A percentile compares a stretch with the other conserved stretches of the same genome.
phyloP scores from a whole-genome alignment of 108 stramenopile species.

The Skeletonema potamos region DNA sequence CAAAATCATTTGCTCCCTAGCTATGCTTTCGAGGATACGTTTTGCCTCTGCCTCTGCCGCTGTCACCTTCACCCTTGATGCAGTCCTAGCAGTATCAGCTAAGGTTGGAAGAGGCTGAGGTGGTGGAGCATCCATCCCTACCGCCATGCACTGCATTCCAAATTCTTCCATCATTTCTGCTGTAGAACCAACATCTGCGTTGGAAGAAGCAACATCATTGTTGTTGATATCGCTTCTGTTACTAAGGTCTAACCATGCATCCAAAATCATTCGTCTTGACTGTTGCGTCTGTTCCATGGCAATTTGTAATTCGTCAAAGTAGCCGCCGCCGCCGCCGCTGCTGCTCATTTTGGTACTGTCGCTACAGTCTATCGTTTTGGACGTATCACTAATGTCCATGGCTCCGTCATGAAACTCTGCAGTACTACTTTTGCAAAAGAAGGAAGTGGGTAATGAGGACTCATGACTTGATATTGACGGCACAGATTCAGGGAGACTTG shows the following conservation, averaged over 20 bases:
- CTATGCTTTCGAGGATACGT: not conserved
- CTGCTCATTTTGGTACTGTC: not conserved
- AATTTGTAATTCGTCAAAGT: not conserved
- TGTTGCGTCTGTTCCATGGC: not conserved
- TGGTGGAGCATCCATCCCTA: not conserved
- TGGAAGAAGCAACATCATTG: not conserved
- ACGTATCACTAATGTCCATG: too few relatives aligned
- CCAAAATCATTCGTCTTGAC: not conserved
- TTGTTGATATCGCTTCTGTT: not conserved
- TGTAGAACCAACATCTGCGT: not conserved
- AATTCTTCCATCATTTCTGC: not conserved
- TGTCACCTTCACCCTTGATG: not conserved
- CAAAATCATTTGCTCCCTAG: not conserved
- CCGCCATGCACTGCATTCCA: not conserved
- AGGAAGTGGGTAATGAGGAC: not conserved
- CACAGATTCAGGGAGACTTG: not conserved
- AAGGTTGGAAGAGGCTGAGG: not conserved
- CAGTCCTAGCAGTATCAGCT: not conserved
- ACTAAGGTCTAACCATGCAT: not conserved
- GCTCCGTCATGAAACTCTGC: not conserved
- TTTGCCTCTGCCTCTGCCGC: not conserved
- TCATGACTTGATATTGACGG: not conserved
- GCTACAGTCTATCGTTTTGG: too few relatives aligned
- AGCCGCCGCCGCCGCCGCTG: not conserved
- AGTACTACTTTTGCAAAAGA: not conserved